Base-by-base conservation (phyloP, 2,329 filamentous ascomycete species). In the Aotearoamyces nothofagi region DNA sequence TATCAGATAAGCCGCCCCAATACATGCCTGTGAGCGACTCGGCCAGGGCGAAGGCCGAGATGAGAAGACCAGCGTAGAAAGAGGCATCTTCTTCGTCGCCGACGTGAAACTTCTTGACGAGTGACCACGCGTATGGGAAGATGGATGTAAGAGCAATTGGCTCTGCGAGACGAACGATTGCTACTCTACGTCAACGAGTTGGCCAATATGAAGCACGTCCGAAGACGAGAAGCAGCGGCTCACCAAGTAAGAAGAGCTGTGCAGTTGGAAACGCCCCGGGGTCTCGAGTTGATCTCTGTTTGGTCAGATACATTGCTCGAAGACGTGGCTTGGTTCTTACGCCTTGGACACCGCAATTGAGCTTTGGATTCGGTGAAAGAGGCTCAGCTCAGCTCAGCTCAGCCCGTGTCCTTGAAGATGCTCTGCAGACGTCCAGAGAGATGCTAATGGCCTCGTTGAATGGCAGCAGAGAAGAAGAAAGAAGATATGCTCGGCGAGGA, bases 61-160 rank as follows among this genome's bases (percentile, higher is more conserved):
- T 84, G 51, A 92, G 71, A 39, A 90, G 61, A 28, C 86, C 86
- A 16, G 86, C 79, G 54, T 92, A 92, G 56, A 81, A 87, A 20
- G 75, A 92, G 35, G 81, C 80, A 69, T 86, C 70, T 55, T 69
- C 60, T 40, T 73, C 69, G 42, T 69, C 65, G 37, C 77, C 79
- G 41, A 86, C 64, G 22, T 80, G 47, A 53, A 83, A 83, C 42
- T 72, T 64, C 53, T 80, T 80, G 40, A 87, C 75, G 41, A 87
- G 72, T 35, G 78, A 68, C 78, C 79, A 92, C 35, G 81, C 81
- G 53, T 93, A 94, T 12, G 86, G 86, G 45, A 87, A 92, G 53
- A 93, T 90, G 47, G 81, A 90, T 2, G 84, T 93, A 39, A 94
- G 68, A 28, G 86, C 84, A 43, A 94, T 87, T 13, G 86, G 86